A percentile compares a stretch with the other conserved stretches of the same genome.
Conservation (phyloP, 1,139 yeast species). For the Meyerozyma sp. region DNA sequence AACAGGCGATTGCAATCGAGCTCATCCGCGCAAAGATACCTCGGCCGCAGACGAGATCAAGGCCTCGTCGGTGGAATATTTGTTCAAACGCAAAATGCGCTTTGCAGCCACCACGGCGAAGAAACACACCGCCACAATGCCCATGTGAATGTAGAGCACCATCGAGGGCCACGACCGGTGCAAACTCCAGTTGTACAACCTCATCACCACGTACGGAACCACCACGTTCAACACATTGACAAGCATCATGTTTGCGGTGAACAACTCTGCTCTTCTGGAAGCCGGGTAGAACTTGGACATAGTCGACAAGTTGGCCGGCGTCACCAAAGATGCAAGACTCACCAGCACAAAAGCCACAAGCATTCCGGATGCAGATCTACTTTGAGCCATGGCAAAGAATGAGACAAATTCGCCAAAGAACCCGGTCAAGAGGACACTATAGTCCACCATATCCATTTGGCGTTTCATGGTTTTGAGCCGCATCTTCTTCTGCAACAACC, state of each 20-base stretch:
- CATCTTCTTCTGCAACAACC: conserved; percentile 19
- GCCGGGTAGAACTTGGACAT: conserved; percentile 47
- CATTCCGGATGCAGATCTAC: background rate
- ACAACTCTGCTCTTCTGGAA: conserved; percentile 45
- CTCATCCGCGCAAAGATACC: background rate
- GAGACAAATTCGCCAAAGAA: conserved; percentile 37
- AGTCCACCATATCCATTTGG: conserved; percentile 53
- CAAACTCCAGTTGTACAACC: background rate
- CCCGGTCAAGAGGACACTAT: conserved; percentile 26
- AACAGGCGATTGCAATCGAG: too few relatives aligned
- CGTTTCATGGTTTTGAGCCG: conserved; percentile 30
- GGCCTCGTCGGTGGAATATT: background rate
- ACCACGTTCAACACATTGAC: background rate
- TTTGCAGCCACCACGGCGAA: background rate
- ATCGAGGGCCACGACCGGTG: background rate
- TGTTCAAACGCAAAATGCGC: background rate
- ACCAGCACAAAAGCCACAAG: background rate
- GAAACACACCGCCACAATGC: background rate
- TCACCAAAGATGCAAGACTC: background rate
- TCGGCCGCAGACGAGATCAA: background rate
- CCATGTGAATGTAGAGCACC: conserved; percentile 1
- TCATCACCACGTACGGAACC: background rate
- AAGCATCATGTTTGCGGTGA: conserved; percentile 10
- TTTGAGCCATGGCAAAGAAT: conserved; percentile 13
- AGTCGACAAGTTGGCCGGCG: conserved; percentile 18